Percentiles rank a stretch among this genome's conserved stretches.
Evolutionary conservation across 2,329 filamentous ascomycete genomes (phyloP).

Genomic region (Colletotrichum siamense): DNA sequence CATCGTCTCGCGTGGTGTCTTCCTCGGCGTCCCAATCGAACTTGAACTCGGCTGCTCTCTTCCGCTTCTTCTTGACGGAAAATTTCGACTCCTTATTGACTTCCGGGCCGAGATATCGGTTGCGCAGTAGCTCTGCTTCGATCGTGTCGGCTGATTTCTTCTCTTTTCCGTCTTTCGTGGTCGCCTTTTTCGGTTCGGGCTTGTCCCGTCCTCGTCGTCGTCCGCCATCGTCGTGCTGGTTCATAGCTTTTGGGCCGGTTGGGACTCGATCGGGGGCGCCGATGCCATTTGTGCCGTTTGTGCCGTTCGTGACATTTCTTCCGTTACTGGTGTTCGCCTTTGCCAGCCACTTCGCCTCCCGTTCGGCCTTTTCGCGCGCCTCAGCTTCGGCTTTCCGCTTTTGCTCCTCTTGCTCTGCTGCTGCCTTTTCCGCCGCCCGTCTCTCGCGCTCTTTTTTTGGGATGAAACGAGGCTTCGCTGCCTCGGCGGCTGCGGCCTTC

Average conservation of each 20-base stretch:
- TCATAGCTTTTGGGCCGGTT: slow-evolving; percentile 15
- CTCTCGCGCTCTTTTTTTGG: slow-evolving; percentile 83
- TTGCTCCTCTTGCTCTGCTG: slow-evolving; percentile 70
- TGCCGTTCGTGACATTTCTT: slow-evolving; percentile 29
- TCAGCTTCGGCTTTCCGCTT: slow-evolving; percentile 55
- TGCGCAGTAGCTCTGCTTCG: slow-evolving; percentile 76
- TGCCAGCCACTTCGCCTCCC: slow-evolving; percentile 48
- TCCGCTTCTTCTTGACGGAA: slow-evolving; percentile 94
- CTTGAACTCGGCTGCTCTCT: slow-evolving; percentile 91
- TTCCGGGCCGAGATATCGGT: slow-evolving; percentile 91
- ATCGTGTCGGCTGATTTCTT: slow-evolving; percentile 62
- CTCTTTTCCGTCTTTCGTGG: slow-evolving; percentile 41
- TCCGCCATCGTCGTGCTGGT: slow-evolving; percentile 38
- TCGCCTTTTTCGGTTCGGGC: slow-evolving; percentile 55
- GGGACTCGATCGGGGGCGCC: slow-evolving; percentile 39
- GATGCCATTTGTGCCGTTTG: slow-evolving; percentile 56
- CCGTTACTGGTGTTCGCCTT: slow-evolving; percentile 17
- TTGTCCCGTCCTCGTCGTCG: slow-evolving; percentile 34
- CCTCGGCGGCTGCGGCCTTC: slow-evolving; percentile 82
- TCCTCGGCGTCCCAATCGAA: slow-evolving; percentile 98
- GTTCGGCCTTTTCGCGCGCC: slow-evolving; percentile 75
- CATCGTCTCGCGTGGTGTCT: slow-evolving; percentile 85
- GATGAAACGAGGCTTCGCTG: slow-evolving; percentile 87
- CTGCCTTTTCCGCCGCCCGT: slow-evolving; percentile 77
- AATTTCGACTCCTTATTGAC: slow-evolving; percentile 84